Percentiles rank a stretch among this genome's conserved stretches.
Evolutionary conservation across 169 alveolate species (phyloP).

Genomic region (Cryptosporidium parvum): DNA sequence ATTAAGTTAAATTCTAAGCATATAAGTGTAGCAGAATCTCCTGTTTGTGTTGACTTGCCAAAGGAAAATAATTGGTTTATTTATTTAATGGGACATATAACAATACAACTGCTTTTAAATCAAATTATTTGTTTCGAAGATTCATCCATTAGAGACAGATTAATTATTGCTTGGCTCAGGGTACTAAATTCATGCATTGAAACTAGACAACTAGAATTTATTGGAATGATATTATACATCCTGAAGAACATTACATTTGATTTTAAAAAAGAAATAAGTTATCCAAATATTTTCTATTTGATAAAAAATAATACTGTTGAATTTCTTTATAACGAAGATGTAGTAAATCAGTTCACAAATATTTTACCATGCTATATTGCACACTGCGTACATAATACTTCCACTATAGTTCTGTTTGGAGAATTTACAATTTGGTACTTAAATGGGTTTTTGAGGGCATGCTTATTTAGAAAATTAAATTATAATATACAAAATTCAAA

Average conservation of each 20-base stretch:
- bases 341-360: neutral
- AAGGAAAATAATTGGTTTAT: neutral
- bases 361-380: neutral
- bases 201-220: neutral
- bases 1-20: neutral
- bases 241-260: slow-evolving; percentile 12
- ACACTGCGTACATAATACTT: neutral
- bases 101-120: slow-evolving; percentile 10
- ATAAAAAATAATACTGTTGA: slow-evolving; percentile 3
- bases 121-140: neutral
- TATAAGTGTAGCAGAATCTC: slow-evolving; percentile 13
- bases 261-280: slow-evolving; percentile 4
- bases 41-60: slow-evolving; percentile 15
- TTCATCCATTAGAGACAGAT: slow-evolving; percentile 30
- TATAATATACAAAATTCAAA: neutral
- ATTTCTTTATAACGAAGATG: slow-evolving; percentile 5
- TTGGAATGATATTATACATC: neutral
- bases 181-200: neutral
- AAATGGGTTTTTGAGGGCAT: slow-evolving; percentile 21
- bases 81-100: slow-evolving; percentile 19
- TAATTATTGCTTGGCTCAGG: slow-evolving; percentile 32
- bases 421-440: slow-evolving; percentile 63
- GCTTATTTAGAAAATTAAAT: neutral
- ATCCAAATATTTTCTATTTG: neutral
- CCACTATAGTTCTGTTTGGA: neutral